A percentile compares a stretch with the other conserved stretches of the same genome.
Conservation (phyloP, 2,329 filamentous ascomycete genomes). For the Neoascochyta sp. region DNA sequence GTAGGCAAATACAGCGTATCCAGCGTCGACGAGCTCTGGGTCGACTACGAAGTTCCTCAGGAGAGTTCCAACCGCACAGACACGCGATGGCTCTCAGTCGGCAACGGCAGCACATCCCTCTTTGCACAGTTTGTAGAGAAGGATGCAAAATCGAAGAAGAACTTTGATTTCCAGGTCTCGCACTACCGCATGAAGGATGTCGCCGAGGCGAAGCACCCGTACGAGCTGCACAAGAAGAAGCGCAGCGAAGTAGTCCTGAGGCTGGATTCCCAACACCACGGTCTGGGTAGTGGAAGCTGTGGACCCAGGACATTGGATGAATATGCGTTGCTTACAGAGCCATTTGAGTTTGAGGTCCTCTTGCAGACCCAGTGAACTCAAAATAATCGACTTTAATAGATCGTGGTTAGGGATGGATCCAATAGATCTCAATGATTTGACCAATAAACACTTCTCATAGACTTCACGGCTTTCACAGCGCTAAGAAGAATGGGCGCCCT, state of each 20-base stretch:
- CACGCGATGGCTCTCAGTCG: constrained; percentile 52
- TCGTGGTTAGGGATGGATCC: too few species aligned
- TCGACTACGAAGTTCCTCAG: constrained; percentile 64
- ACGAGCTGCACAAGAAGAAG: constrained; percentile 55
- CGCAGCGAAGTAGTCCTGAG: constrained; percentile 55
- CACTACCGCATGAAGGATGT: constrained; percentile 54
- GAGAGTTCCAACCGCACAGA: constrained; percentile 64
- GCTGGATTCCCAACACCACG: constrained; percentile 61
- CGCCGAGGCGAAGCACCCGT: constrained; percentile 59
- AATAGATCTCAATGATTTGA: too few species aligned
- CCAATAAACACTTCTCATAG: too few species aligned
- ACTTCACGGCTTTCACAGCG: too few species aligned
- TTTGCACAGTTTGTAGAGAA: constrained; percentile 30
- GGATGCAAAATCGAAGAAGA: constrained; percentile 9
- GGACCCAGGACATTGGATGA: constrained; percentile 50
- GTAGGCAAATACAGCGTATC: constrained; percentile 48
- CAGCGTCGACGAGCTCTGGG: constrained; percentile 51
- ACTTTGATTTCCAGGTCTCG: constrained; percentile 52
- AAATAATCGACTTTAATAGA: too few species aligned
- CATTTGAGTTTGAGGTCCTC: constrained; percentile 39
- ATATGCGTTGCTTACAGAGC: constrained; percentile 37
- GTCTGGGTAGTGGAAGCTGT: constrained; percentile 60
- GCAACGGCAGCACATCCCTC: constrained; percentile 12
- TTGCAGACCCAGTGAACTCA: constrained; percentile 14
- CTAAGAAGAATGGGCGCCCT: too few species aligned